Evolutionary conservation across 2,329 filamentous ascomycete species (phyloP).

Genomic region (Scleromitrula shiraiana): DNA sequence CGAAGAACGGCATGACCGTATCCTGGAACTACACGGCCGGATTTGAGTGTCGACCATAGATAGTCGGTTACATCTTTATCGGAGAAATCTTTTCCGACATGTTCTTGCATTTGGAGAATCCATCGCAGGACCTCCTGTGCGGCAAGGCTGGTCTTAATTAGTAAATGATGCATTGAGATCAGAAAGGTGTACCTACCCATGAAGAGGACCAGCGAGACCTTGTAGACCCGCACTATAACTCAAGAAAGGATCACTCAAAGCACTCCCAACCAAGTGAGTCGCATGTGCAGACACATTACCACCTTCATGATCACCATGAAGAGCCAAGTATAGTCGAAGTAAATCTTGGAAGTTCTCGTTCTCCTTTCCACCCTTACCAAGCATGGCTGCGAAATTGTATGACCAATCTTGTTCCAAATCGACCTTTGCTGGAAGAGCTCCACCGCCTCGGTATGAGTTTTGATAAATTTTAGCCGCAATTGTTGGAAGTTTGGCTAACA

Average conservation of each 20-base stretch:
- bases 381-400: slow-evolving; percentile 96
- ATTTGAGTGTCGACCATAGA: slow-evolving; percentile 88
- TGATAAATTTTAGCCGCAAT: slow-evolving; percentile 98
- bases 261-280: slow-evolving; percentile 90
- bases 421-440: slow-evolving; percentile 65
- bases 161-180: background rate
- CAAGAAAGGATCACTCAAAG: slow-evolving; percentile 89
- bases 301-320: slow-evolving; percentile 97
- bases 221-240: slow-evolving; percentile 94
- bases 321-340: slow-evolving; percentile 84
- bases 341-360: slow-evolving; percentile 95
- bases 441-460: slow-evolving; percentile 73
- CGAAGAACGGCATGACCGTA: slow-evolving; percentile 94
- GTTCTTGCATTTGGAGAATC: slow-evolving; percentile 91
- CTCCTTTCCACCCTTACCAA: slow-evolving; percentile 80
- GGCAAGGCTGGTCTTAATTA: slow-evolving; percentile 52
- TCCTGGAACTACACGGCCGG: slow-evolving; percentile 82
- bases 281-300: slow-evolving; percentile 95
- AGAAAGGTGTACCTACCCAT: slow-evolving; percentile 46
- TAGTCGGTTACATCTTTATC: slow-evolving; percentile 81
- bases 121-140: slow-evolving; percentile 96
- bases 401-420: slow-evolving; percentile 91
- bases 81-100: slow-evolving; percentile 69
- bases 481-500: slow-evolving; percentile 92
- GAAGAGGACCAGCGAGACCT: slow-evolving; percentile 87